Evolutionary conservation across 441 rosid genomes (phyloP).

Genomic region (Adansonia grandidieri): DNA sequence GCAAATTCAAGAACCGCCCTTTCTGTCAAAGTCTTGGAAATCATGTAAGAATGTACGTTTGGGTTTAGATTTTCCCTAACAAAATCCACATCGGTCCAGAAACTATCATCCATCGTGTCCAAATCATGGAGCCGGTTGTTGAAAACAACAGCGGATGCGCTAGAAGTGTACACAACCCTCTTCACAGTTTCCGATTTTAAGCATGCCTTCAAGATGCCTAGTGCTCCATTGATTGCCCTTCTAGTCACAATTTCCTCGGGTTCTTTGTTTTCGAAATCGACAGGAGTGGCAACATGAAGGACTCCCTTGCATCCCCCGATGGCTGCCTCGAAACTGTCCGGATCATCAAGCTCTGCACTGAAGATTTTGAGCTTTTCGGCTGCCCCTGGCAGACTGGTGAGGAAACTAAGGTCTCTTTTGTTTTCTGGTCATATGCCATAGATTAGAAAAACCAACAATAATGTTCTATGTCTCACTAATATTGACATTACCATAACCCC

Average conservation of each 20-base stretch:
- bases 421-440: not conserved
- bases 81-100: constrained; percentile 41
- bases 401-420: not conserved
- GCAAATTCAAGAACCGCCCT: constrained; percentile 3
- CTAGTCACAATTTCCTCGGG: not conserved
- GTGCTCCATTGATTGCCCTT: not conserved
- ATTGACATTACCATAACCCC: no score
- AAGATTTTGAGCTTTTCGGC: constrained; percentile 27
- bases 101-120: constrained; percentile 42
- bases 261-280: constrained; percentile 31
- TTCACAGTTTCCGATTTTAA: not conserved
- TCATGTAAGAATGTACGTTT: not conserved
- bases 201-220: constrained; percentile 13
- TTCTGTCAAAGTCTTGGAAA: constrained; percentile 1
- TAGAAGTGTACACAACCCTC: constrained; percentile 7
- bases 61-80: not conserved
- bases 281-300: constrained; percentile 20
- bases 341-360: constrained; percentile 39
- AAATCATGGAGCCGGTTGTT: not conserved
- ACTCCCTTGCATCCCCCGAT: constrained; percentile 36
- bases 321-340: constrained; percentile 40
- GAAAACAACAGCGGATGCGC: constrained; percentile 17
- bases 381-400: not conserved
- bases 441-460: no score
- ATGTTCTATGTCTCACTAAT: no score